Percentiles rank a stretch among this genome's conserved stretches.
Conservation (phyloP, 177 flowering plant genomes). For the Vitis hybrid region DNA sequence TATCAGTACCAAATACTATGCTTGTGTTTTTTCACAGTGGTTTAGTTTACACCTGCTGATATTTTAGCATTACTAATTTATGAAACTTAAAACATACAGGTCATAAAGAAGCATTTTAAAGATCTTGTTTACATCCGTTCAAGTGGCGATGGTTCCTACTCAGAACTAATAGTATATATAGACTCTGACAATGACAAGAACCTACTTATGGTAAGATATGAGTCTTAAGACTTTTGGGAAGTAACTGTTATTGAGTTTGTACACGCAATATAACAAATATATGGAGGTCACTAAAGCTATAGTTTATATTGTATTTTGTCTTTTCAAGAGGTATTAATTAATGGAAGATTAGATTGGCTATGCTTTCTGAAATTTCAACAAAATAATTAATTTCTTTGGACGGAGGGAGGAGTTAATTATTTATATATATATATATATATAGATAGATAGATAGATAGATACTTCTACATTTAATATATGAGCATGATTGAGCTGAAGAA, state of each 20-base stretch:
- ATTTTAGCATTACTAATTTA: slow-evolving; percentile 4
- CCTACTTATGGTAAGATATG: slow-evolving; percentile 61
- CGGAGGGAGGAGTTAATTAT: not conserved
- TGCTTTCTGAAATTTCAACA: not conserved
- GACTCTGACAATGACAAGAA: slow-evolving; percentile 60
- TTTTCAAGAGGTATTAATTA: not conserved
- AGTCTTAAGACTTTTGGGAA: not conserved
- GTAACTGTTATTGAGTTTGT: not conserved
- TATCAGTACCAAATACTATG: too few species aligned
- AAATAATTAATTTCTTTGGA: not conserved
- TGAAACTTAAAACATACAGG: slow-evolving; percentile 41
- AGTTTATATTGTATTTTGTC: not conserved
- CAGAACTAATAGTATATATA: slow-evolving; percentile 59
- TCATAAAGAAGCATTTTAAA: slow-evolving; percentile 56
- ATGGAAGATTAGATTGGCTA: not conserved
- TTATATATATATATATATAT: too few species aligned
- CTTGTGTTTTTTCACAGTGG: not conserved
- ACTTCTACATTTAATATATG: not conserved
- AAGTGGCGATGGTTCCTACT: slow-evolving; percentile 35
- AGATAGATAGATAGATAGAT: too few species aligned
- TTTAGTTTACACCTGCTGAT: not conserved
- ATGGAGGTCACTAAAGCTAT: not conserved
- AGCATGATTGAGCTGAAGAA: slow-evolving; percentile 1
- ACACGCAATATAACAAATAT: not conserved
- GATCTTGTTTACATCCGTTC: slow-evolving; percentile 63